Conservation (phyloP, 108 stramenopile species). For the Nitzschia palea region DNA sequence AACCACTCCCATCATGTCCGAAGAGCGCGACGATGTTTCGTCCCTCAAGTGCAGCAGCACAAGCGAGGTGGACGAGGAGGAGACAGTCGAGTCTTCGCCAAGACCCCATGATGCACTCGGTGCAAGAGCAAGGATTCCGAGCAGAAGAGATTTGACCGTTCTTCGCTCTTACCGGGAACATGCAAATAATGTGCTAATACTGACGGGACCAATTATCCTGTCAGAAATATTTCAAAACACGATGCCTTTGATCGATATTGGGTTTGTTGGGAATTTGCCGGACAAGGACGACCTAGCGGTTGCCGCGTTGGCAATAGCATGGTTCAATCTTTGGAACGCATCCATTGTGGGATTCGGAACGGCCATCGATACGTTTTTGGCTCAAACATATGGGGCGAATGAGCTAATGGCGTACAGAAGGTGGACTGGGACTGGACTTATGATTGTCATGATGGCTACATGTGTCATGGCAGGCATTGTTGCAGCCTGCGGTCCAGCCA, state of each 20-base stretch:
- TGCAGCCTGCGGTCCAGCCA: constrained; percentile 36
- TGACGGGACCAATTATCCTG: constrained; percentile 36
- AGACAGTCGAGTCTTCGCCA: neutral
- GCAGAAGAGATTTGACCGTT: neutral
- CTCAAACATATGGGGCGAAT: constrained; percentile 46
- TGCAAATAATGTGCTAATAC: constrained; percentile 14
- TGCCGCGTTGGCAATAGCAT: constrained; percentile 43
- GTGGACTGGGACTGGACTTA: constrained; percentile 39
- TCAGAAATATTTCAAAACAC: constrained; percentile 48
- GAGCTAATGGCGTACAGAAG: constrained; percentile 25
- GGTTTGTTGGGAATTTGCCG: constrained; percentile 39
- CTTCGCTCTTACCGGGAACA: constrained; percentile 19
- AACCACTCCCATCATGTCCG: too few relatives aligned
- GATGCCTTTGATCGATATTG: constrained; percentile 37
- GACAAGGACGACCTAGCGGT: constrained; percentile 43
- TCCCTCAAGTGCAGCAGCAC: neutral
- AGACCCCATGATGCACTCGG: too few relatives aligned
- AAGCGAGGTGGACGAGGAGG: neutral
- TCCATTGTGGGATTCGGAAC: constrained; percentile 46
- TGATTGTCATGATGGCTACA: constrained; percentile 22
- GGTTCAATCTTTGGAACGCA: constrained; percentile 52
- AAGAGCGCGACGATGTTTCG: too few relatives aligned
- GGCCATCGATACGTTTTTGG: constrained; percentile 42
- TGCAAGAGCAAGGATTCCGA: neutral
- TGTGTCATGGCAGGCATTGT: constrained; percentile 26